Evolutionary conservation across 306 rosid species (phyloP), one percentile per base, ranked within the genome.

Genomic region (Quillaja saponaria): DNA sequence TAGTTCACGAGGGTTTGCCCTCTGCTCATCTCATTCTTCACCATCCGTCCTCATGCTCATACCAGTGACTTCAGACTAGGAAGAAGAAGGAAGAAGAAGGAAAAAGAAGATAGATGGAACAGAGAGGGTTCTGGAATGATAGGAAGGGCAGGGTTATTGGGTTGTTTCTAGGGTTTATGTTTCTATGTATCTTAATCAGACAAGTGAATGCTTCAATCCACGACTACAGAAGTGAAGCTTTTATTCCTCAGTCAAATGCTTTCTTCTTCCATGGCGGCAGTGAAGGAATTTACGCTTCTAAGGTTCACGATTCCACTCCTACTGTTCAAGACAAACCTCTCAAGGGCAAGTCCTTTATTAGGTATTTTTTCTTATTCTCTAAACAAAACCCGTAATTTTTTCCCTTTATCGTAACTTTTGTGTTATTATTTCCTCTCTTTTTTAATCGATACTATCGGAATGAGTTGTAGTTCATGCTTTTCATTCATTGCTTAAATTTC

Each of bases 261-360:
- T 85, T 85, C 89, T 91, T 91, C 89, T 91, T 81, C 86, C 86
- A 81, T 71, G 86, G 83, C 45, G 86, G 86, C 48, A 81, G 78
- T 39, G 86, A 78, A 28, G 86, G 83, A 18, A 83, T 81, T 58
- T 71, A 77, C 68, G 83, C 86, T 59, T 69, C 86, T 31, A 81
- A 66, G 46, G 8, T 55, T 42, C 72, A 7, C 47, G 55, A 38
- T 60, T 59, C 67, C 52, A 13, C 65, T 1, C 12, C 52, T 28
- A 49, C 84, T 18, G 4, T 40, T 10, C 66, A 57, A 19, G 13
- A 65, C 15, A 68, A 65, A 25, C 51, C 74, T 56, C 78, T 70
- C 46, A 77, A 77, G 66, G 86, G 86, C 50, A 77, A 66, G 64
- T 77, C 83, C 62, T 81, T 77, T 64, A 78, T 81, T 76, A 74